Evolutionary conservation across 2,329 filamentous ascomycete genomes (phyloP).

Genomic region (Phaeosphaeriaceae sp.): DNA sequence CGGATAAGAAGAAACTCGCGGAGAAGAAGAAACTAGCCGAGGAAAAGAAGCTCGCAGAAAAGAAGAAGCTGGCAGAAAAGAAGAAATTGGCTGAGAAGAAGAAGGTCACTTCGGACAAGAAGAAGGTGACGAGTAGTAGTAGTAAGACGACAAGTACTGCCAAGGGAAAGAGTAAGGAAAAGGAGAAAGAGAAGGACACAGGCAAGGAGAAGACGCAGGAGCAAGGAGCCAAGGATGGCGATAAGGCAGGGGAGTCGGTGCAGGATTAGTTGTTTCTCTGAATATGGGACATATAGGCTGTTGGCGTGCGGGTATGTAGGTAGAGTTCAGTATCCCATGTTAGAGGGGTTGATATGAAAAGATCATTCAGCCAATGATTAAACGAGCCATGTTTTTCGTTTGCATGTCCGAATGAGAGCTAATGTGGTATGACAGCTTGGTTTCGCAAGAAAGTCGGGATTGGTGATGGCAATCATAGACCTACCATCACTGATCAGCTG

Average conservation of each 20-base stretch:
- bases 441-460: too few relatives aligned
- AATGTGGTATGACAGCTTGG: too few relatives aligned
- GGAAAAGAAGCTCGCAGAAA: conserved; percentile 15
- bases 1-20: conserved; percentile 9
- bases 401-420: neutral
- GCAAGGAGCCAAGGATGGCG: conserved; percentile 32
- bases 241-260: conserved; percentile 46
- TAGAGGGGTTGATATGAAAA: neutral
- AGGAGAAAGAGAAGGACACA: conserved; percentile 10
- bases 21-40: conserved; percentile 16
- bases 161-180: conserved; percentile 16
- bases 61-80: conserved; percentile 7
- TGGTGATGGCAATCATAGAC: too few relatives aligned
- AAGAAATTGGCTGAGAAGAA: conserved; percentile 5
- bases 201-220: conserved; percentile 26
- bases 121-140: conserved; percentile 1
- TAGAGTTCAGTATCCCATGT: neutral
- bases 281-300: neutral
- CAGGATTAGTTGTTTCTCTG: conserved; percentile 37
- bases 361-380: neutral
- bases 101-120: conserved; percentile 8
- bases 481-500: too few relatives aligned
- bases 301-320: neutral
- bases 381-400: neutral
- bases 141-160: conserved; percentile 4